A percentile compares a stretch with the other conserved stretches of the same genome.
These are phyloP conservation scores for Quaeritorhiza haematococci DNA, from an alignment of 371 early-diverging fungal species.

Conservation along the genomic window DNA sequence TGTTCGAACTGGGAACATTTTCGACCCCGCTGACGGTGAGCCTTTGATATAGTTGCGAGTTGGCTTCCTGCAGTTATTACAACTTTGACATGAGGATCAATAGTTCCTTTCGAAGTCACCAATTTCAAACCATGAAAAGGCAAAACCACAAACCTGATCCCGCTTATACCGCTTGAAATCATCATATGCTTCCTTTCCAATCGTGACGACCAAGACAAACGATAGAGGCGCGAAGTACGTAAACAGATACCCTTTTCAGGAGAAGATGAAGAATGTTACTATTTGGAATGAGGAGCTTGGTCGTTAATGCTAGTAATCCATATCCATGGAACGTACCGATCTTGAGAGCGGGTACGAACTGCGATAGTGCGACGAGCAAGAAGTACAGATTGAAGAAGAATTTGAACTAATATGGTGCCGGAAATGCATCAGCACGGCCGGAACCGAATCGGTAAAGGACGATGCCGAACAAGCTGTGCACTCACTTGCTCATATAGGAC, in stretches of 20 bases:
- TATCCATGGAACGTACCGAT: conserved; percentile 55
- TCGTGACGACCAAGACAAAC: conserved; percentile 90
- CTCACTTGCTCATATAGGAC: conserved; percentile 89
- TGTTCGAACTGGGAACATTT: conserved; percentile 74
- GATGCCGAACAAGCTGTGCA: background rate
- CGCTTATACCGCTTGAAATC: conserved; percentile 87
- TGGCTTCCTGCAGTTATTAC: conserved; percentile 65
- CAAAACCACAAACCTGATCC: conserved; percentile 52
- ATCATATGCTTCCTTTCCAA: conserved; percentile 94
- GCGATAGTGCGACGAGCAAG: conserved; percentile 90
- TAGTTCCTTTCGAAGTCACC: conserved; percentile 56
- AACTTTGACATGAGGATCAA: too few species aligned
- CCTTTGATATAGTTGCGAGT: conserved; percentile 74
- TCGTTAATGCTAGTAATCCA: too few species aligned
- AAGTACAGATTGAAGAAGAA: conserved; percentile 98
- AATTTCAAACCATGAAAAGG: too few species aligned
- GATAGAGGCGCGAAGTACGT: conserved; percentile 94
- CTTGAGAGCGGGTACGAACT: conserved; percentile 83
- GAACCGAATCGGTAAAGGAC: background rate
- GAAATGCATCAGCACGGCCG: background rate
- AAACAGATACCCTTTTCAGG: conserved; percentile 75
- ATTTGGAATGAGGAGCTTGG: too few species aligned
- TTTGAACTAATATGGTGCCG: conserved; percentile 62
- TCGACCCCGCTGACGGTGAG: conserved; percentile 52
- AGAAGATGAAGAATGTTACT: background rate